Percentiles rank a stretch among this genome's conserved stretches.
Evolutionary conservation across 371 early-diverging fungal species (phyloP).

Genomic region (Actinomucor elegans): DNA sequence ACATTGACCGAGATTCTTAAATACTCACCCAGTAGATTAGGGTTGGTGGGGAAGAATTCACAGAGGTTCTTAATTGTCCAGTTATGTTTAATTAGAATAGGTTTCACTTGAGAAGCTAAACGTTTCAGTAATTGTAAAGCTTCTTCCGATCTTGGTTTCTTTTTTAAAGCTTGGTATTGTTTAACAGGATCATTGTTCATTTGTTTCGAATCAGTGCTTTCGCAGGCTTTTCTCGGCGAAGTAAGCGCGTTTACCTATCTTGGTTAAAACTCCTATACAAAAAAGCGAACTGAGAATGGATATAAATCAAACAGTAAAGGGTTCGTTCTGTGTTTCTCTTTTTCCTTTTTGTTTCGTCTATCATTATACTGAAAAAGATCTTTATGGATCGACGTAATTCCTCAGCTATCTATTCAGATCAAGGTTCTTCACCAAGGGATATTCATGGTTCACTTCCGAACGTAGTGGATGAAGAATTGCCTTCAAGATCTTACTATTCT

Average conservation of each 20-base stretch:
- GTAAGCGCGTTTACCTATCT: no score
- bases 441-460: conserved; percentile 13
- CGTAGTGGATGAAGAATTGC: conserved; percentile 31
- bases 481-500: conserved; percentile 51
- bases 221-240: no score
- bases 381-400: conserved; percentile 1
- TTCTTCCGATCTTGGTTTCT: conserved; percentile 23
- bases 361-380: not conserved
- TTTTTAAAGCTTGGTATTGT: conserved; percentile 26
- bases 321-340: no score
- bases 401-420: not conserved
- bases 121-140: conserved; percentile 34
- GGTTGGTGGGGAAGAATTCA: conserved; percentile 62
- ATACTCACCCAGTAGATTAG: conserved; percentile 45
- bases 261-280: no score
- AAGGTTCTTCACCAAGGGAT: conserved; percentile 19
- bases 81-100: conserved; percentile 56
- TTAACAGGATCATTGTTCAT: conserved; percentile 20
- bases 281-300: no score
- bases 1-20: not conserved
- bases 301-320: no score
- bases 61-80: conserved; percentile 55
- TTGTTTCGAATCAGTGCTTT: no score
- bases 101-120: conserved; percentile 50
- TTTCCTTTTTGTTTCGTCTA: not conserved